Evolutionary conservation across 2,329 filamentous ascomycete genomes (phyloP), one percentile per base, ranked within the genome.

Genomic region (Chlorencoelia australis): DNA sequence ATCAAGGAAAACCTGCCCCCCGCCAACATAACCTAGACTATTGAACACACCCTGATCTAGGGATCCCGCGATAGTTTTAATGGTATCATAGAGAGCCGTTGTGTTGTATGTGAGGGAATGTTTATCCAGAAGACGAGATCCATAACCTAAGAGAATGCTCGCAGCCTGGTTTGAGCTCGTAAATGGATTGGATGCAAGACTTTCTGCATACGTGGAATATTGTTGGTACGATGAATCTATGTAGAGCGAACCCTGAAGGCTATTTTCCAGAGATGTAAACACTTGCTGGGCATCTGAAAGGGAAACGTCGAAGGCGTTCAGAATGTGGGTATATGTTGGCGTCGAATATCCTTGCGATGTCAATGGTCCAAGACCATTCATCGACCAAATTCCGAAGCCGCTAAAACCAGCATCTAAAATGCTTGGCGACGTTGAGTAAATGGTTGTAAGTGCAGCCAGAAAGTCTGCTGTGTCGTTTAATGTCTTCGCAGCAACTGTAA

Each of bases 371-470:
- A n/a, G n/a, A n/a, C n/a, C n/a, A n/a, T n/a, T n/a, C n/a, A n/a
- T n/a, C n/a, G n/a, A n/a, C n/a, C n/a, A n/a, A n/a, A n/a, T n/a
- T n/a, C n/a, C n/a, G n/a, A n/a, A n/a, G n/a, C n/a, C n/a, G n/a
- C n/a, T n/a, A n/a, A n/a, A n/a, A n/a, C n/a, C n/a, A n/a, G n/a
- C n/a, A n/a, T n/a, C n/a, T n/a, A n/a, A n/a, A n/a, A n/a, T 50
- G 3, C 52, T 37, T 2, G 51, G 48, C 35, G 49, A 56, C 1
- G 54, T 42, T 19, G 54, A 56, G 11, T 55, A 40, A 20, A 63
- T 33, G 6, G 56, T 41, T 5, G 49, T 27, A 2, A 55, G 43
- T 7, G 50, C 49, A 6, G 54, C 50, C 9, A 56, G 40, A 14
- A 48, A 42, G 31, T 49, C 42, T 4, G 38, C 20, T 14, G 57